A percentile compares a stretch with the other conserved stretches of the same genome.
phyloP scores from a whole-genome alignment of 169 alveolate genomes.

The Plasmodium reichenowi region DNA sequence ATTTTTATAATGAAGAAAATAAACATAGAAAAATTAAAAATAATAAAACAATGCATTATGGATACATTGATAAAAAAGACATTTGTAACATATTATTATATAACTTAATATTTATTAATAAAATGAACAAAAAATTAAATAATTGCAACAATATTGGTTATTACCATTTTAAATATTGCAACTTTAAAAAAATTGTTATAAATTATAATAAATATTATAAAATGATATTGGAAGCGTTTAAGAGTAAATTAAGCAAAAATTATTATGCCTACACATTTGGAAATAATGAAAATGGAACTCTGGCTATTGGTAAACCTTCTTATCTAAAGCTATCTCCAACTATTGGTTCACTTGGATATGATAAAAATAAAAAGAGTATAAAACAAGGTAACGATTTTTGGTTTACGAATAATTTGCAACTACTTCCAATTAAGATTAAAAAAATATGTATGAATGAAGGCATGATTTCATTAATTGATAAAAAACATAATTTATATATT shows the following conservation, averaged over 20 bases:
- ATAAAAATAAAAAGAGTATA: slow-evolving; percentile 50
- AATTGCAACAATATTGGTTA: slow-evolving; percentile 50
- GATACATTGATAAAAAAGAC: slow-evolving; percentile 62
- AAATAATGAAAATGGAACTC: slow-evolving; percentile 65
- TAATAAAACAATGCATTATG: slow-evolving; percentile 15
- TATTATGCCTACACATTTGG: slow-evolving; percentile 74
- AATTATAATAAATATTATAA: slow-evolving; percentile 59
- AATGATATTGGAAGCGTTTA: slow-evolving; percentile 50
- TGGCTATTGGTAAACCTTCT: slow-evolving; percentile 71
- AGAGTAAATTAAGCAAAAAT: slow-evolving; percentile 55
- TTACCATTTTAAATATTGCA: slow-evolving; percentile 40
- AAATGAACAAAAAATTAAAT: slow-evolving; percentile 72
- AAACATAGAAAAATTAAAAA: slow-evolving; percentile 5
- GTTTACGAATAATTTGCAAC: slow-evolving; percentile 74
- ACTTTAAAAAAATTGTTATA: slow-evolving; percentile 48
- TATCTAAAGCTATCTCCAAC: slow-evolving; percentile 68
- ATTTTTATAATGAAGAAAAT: slow-evolving; percentile 8
- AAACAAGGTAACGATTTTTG: slow-evolving; percentile 67
- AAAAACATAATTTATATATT: slow-evolving; percentile 64
- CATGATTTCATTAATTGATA: slow-evolving; percentile 65
- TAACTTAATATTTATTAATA: slow-evolving; percentile 56
- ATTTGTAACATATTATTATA: slow-evolving; percentile 56
- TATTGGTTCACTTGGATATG: slow-evolving; percentile 61
- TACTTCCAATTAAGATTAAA: slow-evolving; percentile 58
- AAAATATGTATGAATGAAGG: slow-evolving; percentile 57